Conservation (phyloP, 164 flowering plant genomes). For the Saururus chinensis region DNA sequence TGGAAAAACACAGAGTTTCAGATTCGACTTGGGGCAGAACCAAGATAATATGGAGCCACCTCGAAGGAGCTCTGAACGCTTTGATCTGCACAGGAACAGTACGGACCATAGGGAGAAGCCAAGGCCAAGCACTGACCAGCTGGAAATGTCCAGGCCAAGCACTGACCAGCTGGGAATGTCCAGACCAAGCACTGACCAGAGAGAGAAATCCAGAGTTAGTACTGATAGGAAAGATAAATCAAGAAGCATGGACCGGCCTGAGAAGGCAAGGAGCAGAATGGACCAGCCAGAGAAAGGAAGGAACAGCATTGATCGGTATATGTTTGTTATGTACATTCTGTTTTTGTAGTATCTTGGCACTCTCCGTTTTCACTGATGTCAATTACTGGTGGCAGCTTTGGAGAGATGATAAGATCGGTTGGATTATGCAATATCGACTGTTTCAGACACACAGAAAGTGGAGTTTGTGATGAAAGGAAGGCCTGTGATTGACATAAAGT, state of each 20-base stretch:
- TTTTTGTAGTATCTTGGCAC: not conserved
- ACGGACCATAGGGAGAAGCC: slow-evolving; percentile 43
- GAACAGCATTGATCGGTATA: slow-evolving; percentile 77
- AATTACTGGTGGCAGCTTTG: slow-evolving; percentile 37
- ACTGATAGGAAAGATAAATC: slow-evolving; percentile 43
- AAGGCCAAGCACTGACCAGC: slow-evolving; percentile 31
- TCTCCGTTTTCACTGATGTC: slow-evolving; percentile 22
- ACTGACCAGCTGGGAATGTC: slow-evolving; percentile 42
- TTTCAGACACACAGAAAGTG: slow-evolving; percentile 37
- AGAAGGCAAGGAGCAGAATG: slow-evolving; percentile 40
- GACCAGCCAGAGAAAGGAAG: slow-evolving; percentile 55
- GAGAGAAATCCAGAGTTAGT: slow-evolving; percentile 49
- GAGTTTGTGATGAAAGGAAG: slow-evolving; percentile 10
- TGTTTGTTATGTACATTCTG: not conserved
- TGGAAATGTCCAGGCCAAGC: slow-evolving; percentile 46
- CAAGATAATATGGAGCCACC: slow-evolving; percentile 17
- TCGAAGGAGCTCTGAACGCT: slow-evolving; percentile 12
- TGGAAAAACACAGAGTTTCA: slow-evolving; percentile 27
- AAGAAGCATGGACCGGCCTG: slow-evolving; percentile 32
- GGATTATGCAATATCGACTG: slow-evolving; percentile 77
- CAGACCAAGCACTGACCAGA: slow-evolving; percentile 35
- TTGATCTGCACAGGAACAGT: slow-evolving; percentile 28
- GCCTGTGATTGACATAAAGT: slow-evolving; percentile 7
- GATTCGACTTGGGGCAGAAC: slow-evolving; percentile 8
- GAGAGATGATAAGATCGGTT: slow-evolving; percentile 64